Base-by-base conservation (phyloP, 306 rosid genomes). In the Cicer arietinum region DNA sequence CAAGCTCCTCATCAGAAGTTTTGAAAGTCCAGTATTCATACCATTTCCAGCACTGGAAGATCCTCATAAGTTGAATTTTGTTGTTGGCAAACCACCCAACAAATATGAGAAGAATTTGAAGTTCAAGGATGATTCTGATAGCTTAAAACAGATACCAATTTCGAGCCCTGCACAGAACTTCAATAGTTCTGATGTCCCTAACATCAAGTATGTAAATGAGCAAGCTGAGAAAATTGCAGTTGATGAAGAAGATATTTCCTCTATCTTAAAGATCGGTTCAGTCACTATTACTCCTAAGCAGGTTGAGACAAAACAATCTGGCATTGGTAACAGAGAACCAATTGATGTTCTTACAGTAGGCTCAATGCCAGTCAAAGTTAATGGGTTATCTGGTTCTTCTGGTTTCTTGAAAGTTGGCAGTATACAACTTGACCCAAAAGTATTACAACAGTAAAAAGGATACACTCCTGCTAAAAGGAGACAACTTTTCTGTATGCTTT, bases 321-420 rank as follows among this genome's bases (percentile, higher is more conserved):
- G 82, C 46, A 48, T 67, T 52, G 67, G 63, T 77, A 84, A 68
- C 51, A 46, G 80, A 14, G 74, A 71, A 80, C 76, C 64, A 7
- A 10, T 47, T 51, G 89, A 86, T 62, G 84, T 89, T 81, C 83
- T 89, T 67, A 92, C 88, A 16, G 91, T 88, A 1, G 97, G 96
- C 56, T 85, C 97, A 25, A 76, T 89, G 79, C 87, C 89, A n/a
- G 81, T 90, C 16, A 87, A 85, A 78, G 85, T 88, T 53, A 81
- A 85, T 54, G 93, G 91, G 18, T 73, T 71, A 56, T 39, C 80
- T 1, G 83, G 75, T 66, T 74, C 86, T 14, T 75, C 80, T 61
- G 82, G 91, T 47, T 61, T 82, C 68, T 78, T 90, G 73, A 92
- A 89, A 20, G 88, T 90, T 63, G 97, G 97, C 69, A 92, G 90